phyloP scores from a whole-genome alignment of 495 filamentous ascomycete genomes.

The Annulohypoxylon bovei region DNA sequence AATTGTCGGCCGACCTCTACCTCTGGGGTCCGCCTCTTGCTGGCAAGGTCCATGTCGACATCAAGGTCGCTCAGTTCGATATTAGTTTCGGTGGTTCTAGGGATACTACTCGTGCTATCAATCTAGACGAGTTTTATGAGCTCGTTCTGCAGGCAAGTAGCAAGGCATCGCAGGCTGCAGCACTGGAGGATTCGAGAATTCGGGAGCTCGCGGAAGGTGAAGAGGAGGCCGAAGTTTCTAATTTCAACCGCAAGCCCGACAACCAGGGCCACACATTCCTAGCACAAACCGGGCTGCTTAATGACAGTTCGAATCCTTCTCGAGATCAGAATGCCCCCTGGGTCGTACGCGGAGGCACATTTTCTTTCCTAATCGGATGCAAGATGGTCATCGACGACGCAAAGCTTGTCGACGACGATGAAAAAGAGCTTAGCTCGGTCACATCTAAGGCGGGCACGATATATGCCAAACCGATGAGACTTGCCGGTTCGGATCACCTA shows the following conservation, averaged over 20 bases:
- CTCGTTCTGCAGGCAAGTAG: conserved; percentile 17
- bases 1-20: conserved; percentile 51
- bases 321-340: conserved; percentile 18
- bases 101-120: not conserved
- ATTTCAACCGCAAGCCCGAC: not conserved
- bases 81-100: conserved; percentile 54
- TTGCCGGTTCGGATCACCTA: not conserved
- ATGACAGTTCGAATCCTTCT: conserved; percentile 6
- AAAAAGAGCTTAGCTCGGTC: not conserved
- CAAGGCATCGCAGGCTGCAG: not conserved
- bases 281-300: conserved; percentile 21
- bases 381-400: conserved; percentile 33
- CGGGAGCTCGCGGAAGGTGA: not conserved
- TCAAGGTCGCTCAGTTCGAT: conserved; percentile 56
- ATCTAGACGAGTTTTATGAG: conserved; percentile 20
- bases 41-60: conserved; percentile 54
- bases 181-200: not conserved
- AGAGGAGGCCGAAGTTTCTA: not conserved
- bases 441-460: not conserved
- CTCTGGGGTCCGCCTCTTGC: conserved; percentile 53
- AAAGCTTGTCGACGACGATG: not conserved
- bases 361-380: conserved; percentile 38
- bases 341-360: conserved; percentile 36
- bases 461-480: not conserved
- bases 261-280: conserved; percentile 23